Base-by-base conservation (phyloP, 2,329 filamentous ascomycete species). In the Beauveria asiatica region DNA sequence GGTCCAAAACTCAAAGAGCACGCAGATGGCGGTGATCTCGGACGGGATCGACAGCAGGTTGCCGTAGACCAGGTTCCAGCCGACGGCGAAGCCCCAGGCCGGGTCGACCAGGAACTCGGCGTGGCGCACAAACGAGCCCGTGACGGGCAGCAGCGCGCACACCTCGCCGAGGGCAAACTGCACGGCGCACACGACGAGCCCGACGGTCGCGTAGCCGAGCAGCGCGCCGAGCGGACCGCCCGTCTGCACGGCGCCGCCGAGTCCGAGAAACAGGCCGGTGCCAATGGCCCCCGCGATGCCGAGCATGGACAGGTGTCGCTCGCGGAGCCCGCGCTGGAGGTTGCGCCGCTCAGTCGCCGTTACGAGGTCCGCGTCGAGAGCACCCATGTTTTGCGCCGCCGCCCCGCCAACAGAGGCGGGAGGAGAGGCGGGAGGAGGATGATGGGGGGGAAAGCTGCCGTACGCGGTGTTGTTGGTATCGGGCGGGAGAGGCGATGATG, bases 1-100 rank as follows among this genome's bases (percentile, higher is more conserved):
- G 3, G 82, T 81, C 85, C 85, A 88, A 66, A 81, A 86, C 65
- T 83, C 74, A 62, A 87, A 83, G 23, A 88, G 73, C 2, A 87
- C 81, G 48, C 81, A 80, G 19, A 83, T 82, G 11, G 85, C 85
- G 0, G 82, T 81, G 61, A 87, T 85, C 69, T 88, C 85, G 59
- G 82, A 75, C 4, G 81, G 80, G 23, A 85, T 78, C 49, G 78
- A 78, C 64, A 83, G 69, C 52, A 79, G 67, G 64, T 81, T 82
- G 50, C 80, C 81, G 60, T 84, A 83, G 13, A 81, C 79, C 52
- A 82, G 67, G 64, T 82, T 81, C 77, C 77, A 80, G 19, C 80
- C 80, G 52, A 80, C 72, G 55, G 80, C 80, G 57, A 82, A 82
- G 4, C 80, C 80, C 70, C 81, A 79, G 1, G 84, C 80, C 52